A percentile compares a stretch with the other conserved stretches of the same genome.
These are phyloP conservation scores for Saturnispora gosingensis DNA, from an alignment of 805 yeast genomes.

Conservation along the genomic window DNA sequence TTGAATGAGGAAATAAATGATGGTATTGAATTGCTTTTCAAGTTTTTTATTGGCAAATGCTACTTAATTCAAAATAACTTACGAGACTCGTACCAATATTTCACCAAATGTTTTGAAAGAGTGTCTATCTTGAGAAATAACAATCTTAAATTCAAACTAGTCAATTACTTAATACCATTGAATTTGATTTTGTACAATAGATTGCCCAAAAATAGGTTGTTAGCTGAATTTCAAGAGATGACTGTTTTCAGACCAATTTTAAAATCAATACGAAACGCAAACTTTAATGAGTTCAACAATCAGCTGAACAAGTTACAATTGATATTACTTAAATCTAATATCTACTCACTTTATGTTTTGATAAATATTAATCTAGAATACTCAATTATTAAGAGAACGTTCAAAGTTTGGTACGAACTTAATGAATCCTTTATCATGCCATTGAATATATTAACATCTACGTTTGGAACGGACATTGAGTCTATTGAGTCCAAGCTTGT, in stretches of 20 bases:
- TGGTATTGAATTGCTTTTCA: conserved; percentile 36
- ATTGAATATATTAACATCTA: not conserved
- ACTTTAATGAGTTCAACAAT: conserved; percentile 42
- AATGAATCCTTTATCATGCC: conserved; percentile 3
- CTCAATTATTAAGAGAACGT: not conserved
- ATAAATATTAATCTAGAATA: conserved; percentile 22
- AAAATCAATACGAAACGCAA: conserved; percentile 42
- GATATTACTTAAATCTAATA: conserved; percentile 45
- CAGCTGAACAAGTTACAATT: conserved; percentile 36
- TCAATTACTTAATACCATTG: conserved; percentile 56
- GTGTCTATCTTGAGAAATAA: not conserved
- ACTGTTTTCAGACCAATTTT: conserved; percentile 40
- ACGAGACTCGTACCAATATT: conserved; percentile 38
- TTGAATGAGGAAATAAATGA: not conserved
- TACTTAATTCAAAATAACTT: conserved; percentile 54
- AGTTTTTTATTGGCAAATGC: conserved; percentile 61
- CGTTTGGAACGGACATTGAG: conserved; percentile 29
- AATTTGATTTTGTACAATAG: conserved; percentile 39
- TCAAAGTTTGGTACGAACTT: not conserved
- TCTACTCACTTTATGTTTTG: conserved; percentile 51
- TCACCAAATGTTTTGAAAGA: conserved; percentile 23
- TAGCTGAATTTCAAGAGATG: conserved; percentile 35
- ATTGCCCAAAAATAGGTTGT: conserved; percentile 36
- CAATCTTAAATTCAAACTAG: conserved; percentile 33
- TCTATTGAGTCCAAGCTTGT: conserved; percentile 66